Percentiles rank a stretch among this genome's conserved stretches.
Conservation (phyloP, 1,139 yeast genomes). For the Candida sp. region DNA sequence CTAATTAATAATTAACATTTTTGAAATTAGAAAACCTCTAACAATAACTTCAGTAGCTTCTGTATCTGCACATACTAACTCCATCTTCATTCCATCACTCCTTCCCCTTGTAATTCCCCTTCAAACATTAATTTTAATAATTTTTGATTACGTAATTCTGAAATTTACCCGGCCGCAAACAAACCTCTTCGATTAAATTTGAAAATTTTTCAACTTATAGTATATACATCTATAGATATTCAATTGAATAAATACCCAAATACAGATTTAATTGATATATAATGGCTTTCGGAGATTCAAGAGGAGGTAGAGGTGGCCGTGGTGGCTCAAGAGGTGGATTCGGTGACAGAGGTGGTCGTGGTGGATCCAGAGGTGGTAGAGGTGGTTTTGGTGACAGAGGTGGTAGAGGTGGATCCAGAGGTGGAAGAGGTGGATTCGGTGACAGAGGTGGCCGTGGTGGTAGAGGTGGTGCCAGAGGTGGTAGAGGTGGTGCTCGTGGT, state of each 20-base stretch:
- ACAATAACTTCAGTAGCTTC: too few relatives aligned
- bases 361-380: constrained; percentile 50
- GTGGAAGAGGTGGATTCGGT: constrained; percentile 50
- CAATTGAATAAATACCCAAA: background rate
- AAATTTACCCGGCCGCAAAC: too few relatives aligned
- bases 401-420: constrained; percentile 41
- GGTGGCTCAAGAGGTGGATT: constrained; percentile 31
- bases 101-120: too few relatives aligned
- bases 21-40: too few relatives aligned
- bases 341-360: constrained; percentile 42
- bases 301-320: constrained; percentile 15
- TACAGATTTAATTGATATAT: constrained; percentile 7
- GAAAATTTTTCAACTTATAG: background rate
- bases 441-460: constrained; percentile 42
- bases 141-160: too few relatives aligned
- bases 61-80: too few relatives aligned
- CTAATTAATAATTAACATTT: background rate
- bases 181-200: background rate
- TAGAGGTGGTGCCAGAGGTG: constrained; percentile 60
- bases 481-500: constrained; percentile 74
- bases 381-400: constrained; percentile 24
- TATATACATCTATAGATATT: background rate
- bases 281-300: constrained; percentile 22
- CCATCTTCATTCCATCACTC: too few relatives aligned
- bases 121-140: too few relatives aligned